phyloP scores from a whole-genome alignment of 2,329 filamentous ascomycete species.

The Diaporthe vaccinii region DNA sequence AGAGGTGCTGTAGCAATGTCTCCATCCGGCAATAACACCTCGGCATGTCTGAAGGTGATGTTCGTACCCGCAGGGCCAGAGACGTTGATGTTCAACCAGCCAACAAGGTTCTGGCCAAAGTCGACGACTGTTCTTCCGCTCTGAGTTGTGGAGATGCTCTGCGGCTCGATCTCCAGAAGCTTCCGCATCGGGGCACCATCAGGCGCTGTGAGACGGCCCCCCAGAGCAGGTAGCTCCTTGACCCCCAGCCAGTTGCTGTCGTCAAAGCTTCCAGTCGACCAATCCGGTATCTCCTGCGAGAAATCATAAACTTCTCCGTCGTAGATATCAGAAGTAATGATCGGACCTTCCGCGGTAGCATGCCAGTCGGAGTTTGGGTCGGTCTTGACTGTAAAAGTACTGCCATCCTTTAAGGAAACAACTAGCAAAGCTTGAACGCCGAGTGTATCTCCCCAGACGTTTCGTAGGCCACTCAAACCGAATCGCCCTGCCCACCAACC shows the following conservation, averaged over 20 bases:
- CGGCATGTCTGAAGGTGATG: conserved; percentile 21
- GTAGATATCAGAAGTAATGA: conserved; percentile 12
- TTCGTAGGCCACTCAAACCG: background rate
- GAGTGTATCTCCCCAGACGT: conserved; percentile 12
- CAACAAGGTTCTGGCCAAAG: conserved; percentile 36
- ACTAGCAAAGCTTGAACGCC: conserved; percentile 10
- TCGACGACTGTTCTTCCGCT: conserved; percentile 5
- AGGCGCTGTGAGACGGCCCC: background rate
- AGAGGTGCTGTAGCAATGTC: conserved; percentile 19
- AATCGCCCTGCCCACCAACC: conserved; percentile 11
- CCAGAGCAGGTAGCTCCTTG: conserved; percentile 4
- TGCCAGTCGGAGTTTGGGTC: conserved; percentile 3
- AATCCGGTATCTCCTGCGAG: background rate
- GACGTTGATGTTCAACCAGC: background rate
- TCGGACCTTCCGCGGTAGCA: conserved; percentile 1
- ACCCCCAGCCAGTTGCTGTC: conserved; percentile 18
- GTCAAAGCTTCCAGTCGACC: background rate
- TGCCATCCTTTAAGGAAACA: conserved; percentile 1
- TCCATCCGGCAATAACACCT: conserved; percentile 23
- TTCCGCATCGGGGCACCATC: conserved; percentile 17
- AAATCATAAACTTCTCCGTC: conserved; percentile 15
- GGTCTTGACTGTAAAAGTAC: conserved; percentile 3
- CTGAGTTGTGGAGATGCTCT: background rate
- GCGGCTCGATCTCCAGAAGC: background rate
- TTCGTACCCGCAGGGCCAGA: conserved; percentile 11